Percentiles rank a stretch among this genome's conserved stretches.
Evolutionary conservation across 2,329 filamentous ascomycete species (phyloP).

Genomic region (Botryotinia globosa): DNA sequence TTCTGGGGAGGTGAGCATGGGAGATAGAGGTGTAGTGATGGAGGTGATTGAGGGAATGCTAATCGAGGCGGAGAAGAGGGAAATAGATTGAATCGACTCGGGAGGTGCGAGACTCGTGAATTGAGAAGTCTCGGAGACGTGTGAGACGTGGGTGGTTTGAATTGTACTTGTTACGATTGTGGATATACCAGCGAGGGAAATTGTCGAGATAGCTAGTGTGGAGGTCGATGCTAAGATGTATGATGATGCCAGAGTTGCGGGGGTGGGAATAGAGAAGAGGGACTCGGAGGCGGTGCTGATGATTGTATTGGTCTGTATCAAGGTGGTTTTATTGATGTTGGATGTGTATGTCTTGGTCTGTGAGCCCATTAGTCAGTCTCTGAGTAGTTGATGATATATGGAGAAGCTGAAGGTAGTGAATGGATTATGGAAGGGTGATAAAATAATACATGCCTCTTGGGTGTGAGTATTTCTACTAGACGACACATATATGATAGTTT

Average conservation of each 20-base stretch:
- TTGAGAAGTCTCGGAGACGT: background rate
- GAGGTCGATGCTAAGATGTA: background rate
- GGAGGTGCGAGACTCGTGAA: background rate
- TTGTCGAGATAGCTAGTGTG: background rate
- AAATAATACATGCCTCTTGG: background rate
- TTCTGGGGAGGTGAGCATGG: background rate
- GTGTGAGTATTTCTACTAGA: background rate
- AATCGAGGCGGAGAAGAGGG: background rate
- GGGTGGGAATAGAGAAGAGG: background rate
- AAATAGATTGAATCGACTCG: background rate
- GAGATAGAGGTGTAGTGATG: background rate
- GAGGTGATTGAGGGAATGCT: background rate
- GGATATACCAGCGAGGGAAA: background rate
- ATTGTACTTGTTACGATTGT: background rate
- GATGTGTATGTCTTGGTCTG: background rate
- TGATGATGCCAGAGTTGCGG: background rate
- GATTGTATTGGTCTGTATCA: background rate
- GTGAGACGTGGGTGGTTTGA: background rate
- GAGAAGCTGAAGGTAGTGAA: background rate
- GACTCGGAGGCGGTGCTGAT: background rate
- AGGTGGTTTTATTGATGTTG: background rate
- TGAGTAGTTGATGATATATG: no score
- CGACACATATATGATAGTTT: background rate
- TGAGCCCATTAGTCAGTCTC: no score
- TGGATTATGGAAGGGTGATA: no score